These are phyloP conservation scores for Curvularia verruculosa DNA, from an alignment of 2,329 filamentous ascomycete species.

Conservation along the genomic window DNA sequence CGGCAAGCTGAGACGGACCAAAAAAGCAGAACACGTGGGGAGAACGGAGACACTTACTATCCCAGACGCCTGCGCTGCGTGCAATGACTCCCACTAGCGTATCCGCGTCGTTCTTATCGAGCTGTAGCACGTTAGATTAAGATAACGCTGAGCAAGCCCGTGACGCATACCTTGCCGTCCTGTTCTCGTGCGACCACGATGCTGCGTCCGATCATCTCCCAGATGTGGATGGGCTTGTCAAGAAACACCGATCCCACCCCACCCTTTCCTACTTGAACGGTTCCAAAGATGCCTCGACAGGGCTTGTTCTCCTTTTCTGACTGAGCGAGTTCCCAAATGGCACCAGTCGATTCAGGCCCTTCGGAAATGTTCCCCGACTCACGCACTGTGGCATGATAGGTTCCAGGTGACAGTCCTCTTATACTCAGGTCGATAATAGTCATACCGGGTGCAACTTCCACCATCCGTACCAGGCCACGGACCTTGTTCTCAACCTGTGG, in stretches of 20 bases:
- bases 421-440: conserved; percentile 89
- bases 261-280: conserved; percentile 73
- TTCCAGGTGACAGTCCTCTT: conserved; percentile 78
- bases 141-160: conserved; percentile 50
- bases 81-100: conserved; percentile 94
- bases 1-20: neutral
- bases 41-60: conserved; percentile 52
- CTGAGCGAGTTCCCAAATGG: conserved; percentile 71
- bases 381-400: conserved; percentile 82
- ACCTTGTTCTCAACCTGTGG: conserved; percentile 69
- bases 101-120: conserved; percentile 71
- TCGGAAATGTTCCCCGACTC: conserved; percentile 85
- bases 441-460: conserved; percentile 78
- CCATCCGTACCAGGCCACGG: conserved; percentile 88
- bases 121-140: conserved; percentile 34
- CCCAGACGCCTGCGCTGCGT: conserved; percentile 96
- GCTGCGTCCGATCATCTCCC: conserved; percentile 94
- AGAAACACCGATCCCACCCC: conserved; percentile 82
- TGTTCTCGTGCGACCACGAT: conserved; percentile 80
- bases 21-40: conserved; percentile 5
- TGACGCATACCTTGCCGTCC: conserved; percentile 53
- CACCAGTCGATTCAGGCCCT: conserved; percentile 81
- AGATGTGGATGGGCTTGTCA: conserved; percentile 82
- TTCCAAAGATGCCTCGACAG: conserved; percentile 71
- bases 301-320: conserved; percentile 53